Conservation (phyloP, 2,329 filamentous ascomycete genomes). For the Ceratocystis destructans region DNA sequence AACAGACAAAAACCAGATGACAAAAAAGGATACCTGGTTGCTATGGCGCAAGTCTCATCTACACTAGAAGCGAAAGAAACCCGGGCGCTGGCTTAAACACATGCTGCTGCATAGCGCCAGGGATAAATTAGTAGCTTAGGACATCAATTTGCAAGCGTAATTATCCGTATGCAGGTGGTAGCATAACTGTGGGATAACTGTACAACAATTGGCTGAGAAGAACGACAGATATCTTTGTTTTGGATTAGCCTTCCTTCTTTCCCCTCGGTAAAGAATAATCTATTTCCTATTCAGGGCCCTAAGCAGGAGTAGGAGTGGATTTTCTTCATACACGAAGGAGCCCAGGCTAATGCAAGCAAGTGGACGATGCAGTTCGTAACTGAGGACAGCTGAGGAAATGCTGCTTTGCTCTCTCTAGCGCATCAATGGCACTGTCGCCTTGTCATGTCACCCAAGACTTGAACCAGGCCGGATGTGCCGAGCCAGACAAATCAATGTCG, state of each 20-base stretch:
- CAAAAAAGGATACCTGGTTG: slow-evolving; percentile 1
- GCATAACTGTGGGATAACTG: neutral
- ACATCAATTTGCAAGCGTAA: neutral
- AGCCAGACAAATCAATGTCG: neutral
- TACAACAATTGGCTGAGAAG: neutral
- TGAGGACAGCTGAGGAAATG: neutral
- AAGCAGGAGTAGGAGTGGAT: neutral
- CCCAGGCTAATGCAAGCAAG: slow-evolving; percentile 2
- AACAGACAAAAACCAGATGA: neutral
- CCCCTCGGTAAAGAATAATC: neutral
- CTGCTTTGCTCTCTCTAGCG: neutral
- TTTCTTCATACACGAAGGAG: neutral
- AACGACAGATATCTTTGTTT: neutral
- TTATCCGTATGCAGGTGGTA: neutral
- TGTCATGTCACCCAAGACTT: too few relatives aligned
- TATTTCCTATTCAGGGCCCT: neutral
- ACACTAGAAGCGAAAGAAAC: slow-evolving; percentile 1
- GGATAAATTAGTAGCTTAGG: neutral
- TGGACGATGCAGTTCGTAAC: neutral
- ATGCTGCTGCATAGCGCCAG: neutral
- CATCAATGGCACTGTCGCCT: too few relatives aligned
- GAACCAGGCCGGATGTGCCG: neutral
- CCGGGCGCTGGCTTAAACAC: slow-evolving; percentile 4
- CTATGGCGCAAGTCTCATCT: slow-evolving; percentile 4
- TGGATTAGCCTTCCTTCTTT: neutral